Base-by-base conservation (phyloP, 495 filamentous ascomycete genomes). In the Penicillium cosmopolitanum region DNA sequence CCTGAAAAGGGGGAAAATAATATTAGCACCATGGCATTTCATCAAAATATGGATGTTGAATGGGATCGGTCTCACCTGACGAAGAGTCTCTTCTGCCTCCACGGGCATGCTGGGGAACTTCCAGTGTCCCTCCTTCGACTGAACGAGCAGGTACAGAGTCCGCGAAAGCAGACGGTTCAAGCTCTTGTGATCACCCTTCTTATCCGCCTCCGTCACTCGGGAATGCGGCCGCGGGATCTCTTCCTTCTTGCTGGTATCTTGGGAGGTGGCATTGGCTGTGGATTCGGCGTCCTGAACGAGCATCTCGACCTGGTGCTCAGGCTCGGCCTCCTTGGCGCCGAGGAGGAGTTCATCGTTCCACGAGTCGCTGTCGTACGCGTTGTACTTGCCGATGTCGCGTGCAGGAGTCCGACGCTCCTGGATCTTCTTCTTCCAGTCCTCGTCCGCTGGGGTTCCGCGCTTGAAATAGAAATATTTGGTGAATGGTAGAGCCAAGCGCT, bases 271-370 rank as follows among this genome's bases (percentile, higher is more conserved):
- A 58, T 83, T 85, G 62, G 83, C 82, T 13, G 87, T 80, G 16
- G 81, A 79, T 70, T 93, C 91, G 38, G 89, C 91, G 71, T 97
- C 93, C 57, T 82, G 81, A 19, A 96, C 72, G 55, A 97, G 74
- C 56, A 85, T 77, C 68, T 89, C 84, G 12, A 89, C 73, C 69
- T 86, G 80, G 44, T 84, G 73, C 31, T 83, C 84, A 19, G 85
- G 80, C 63, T 84, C 81, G 31, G 82, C 80, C 50, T 87, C 81
- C 25, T 75, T 66, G 19, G 88, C 85, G 1, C 88, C 91, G 3
- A 94, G 84, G 35, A 96, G 77, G 38, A 96, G 66, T 74, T 99
- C 95, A 72, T 99, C 95, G 73, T 96, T 93, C 95, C 95, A 98
- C 35, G 83, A 87, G 44, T 87, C 85, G 43, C 81, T 79, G 19